phyloP scores from a whole-genome alignment of 2,329 filamentous ascomycete species.

The Colletotrichum karsti region DNA sequence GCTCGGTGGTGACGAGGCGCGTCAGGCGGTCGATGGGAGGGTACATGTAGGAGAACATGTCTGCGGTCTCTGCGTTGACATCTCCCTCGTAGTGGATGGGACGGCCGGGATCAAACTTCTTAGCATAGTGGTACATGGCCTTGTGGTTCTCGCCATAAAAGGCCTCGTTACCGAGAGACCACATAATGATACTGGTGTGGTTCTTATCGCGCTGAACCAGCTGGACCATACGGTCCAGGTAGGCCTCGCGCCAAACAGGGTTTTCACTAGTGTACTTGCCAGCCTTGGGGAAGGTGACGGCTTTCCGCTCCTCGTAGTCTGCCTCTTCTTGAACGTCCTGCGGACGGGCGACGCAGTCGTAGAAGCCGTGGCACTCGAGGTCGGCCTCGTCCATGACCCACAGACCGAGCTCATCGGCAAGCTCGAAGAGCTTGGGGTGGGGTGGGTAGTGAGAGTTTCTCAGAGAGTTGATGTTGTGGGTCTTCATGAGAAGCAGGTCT shows the following conservation, averaged over 20 bases:
- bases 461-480: conserved; percentile 75
- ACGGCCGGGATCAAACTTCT: conserved; percentile 63
- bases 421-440: conserved; percentile 65
- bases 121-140: conserved; percentile 73
- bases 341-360: conserved; percentile 57
- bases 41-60: conserved; percentile 77
- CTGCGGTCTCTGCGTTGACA: conserved; percentile 63
- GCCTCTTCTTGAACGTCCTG: conserved; percentile 62
- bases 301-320: conserved; percentile 68
- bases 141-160: conserved; percentile 76
- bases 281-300: conserved; percentile 60
- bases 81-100: conserved; percentile 76
- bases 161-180: conserved; percentile 78
- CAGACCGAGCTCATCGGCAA: conserved; percentile 72
- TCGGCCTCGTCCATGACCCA: conserved; percentile 65
- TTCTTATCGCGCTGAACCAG: conserved; percentile 76
- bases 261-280: conserved; percentile 70
- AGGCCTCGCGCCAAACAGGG: conserved; percentile 67
- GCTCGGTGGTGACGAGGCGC: conserved; percentile 51
- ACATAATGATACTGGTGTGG: conserved; percentile 75
- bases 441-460: conserved; percentile 75
- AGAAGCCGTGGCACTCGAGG: conserved; percentile 63
- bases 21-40: conserved; percentile 60
- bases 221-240: conserved; percentile 72
- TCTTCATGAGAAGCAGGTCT: conserved; percentile 75